A percentile compares a stretch with the other conserved stretches of the same genome.
These are phyloP conservation scores for Blastobotrys indianensis DNA, from an alignment of 1,139 yeast genomes.

Conservation along the genomic window DNA sequence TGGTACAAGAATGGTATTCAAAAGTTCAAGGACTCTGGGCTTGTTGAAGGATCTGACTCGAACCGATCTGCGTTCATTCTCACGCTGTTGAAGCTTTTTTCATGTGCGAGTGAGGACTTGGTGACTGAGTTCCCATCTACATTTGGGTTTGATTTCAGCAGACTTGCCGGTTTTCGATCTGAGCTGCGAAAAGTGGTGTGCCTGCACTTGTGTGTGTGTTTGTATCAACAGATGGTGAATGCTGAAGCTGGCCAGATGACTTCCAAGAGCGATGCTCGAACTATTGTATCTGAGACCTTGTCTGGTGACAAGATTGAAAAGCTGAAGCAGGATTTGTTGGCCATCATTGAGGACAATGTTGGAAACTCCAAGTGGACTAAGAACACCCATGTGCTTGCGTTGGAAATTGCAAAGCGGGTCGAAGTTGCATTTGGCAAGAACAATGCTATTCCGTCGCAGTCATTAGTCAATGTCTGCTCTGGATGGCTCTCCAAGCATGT, in stretches of 20 bases:
- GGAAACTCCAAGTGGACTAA: constrained; percentile 91
- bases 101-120: constrained; percentile 63
- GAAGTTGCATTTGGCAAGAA: constrained; percentile 34
- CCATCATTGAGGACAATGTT: constrained; percentile 77
- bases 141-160: constrained; percentile 79
- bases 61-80: constrained; percentile 36
- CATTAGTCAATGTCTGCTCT: constrained; percentile 56
- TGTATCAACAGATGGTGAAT: constrained; percentile 63
- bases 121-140: constrained; percentile 80
- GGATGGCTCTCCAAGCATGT: constrained; percentile 82
- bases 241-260: constrained; percentile 25
- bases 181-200: constrained; percentile 83
- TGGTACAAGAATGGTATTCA: constrained; percentile 50
- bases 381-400: constrained; percentile 64
- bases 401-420: constrained; percentile 56
- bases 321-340: constrained; percentile 56
- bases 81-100: constrained; percentile 54
- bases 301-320: constrained; percentile 23
- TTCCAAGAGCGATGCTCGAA: constrained; percentile 16
- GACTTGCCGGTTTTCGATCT: constrained; percentile 71
- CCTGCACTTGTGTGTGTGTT: constrained; percentile 63
- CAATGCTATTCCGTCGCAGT: constrained; percentile 13
- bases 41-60: constrained; percentile 13
- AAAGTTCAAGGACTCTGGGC: constrained; percentile 5
- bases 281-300: constrained; percentile 17